Percentiles rank a stretch among this genome's conserved stretches.
These are phyloP conservation scores for Afroboletus lepidellus DNA, from an alignment of 1,284 basidiomycete species.

Conservation along the genomic window DNA sequence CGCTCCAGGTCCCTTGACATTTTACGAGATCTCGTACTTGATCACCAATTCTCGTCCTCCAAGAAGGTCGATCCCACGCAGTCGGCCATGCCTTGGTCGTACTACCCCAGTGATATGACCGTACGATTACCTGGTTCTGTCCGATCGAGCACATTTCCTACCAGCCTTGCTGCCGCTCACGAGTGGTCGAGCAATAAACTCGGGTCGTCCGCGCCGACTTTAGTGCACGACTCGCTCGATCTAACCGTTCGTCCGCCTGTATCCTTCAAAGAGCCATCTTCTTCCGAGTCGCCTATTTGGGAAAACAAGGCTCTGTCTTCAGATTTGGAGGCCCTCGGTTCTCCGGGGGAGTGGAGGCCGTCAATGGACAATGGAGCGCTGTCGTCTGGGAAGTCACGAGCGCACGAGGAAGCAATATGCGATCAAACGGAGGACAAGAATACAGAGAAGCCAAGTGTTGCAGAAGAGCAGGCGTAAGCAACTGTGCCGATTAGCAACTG, in stretches of 20 bases:
- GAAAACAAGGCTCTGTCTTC: conserved; percentile 53
- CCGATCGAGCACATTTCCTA: conserved; percentile 41
- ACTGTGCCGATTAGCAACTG: not conserved
- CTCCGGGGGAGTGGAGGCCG: conserved; percentile 43
- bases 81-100: conserved; percentile 44
- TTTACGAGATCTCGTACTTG: conserved; percentile 53
- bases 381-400: conserved; percentile 27
- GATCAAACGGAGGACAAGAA: no score
- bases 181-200: conserved; percentile 66
- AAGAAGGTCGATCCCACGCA: conserved; percentile 39
- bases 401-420: no score
- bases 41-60: conserved; percentile 64
- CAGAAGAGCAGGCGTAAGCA: not conserved
- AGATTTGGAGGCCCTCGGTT: conserved; percentile 63
- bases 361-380: conserved; percentile 46
- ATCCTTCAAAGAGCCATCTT: conserved; percentile 55
- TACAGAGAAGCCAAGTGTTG: not conserved
- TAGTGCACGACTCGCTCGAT: conserved; percentile 37
- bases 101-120: conserved; percentile 45
- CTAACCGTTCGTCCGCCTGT: conserved; percentile 23
- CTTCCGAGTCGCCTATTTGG: conserved; percentile 58
- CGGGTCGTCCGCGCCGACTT: conserved; percentile 42
- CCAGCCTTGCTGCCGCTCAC: conserved; percentile 69
- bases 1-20: not conserved
- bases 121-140: conserved; percentile 32